Evolutionary conservation across 352 stramenopile genomes (phyloP), one percentile per base, ranked within the genome.

Genomic region (Pythium plurisporium): DNA sequence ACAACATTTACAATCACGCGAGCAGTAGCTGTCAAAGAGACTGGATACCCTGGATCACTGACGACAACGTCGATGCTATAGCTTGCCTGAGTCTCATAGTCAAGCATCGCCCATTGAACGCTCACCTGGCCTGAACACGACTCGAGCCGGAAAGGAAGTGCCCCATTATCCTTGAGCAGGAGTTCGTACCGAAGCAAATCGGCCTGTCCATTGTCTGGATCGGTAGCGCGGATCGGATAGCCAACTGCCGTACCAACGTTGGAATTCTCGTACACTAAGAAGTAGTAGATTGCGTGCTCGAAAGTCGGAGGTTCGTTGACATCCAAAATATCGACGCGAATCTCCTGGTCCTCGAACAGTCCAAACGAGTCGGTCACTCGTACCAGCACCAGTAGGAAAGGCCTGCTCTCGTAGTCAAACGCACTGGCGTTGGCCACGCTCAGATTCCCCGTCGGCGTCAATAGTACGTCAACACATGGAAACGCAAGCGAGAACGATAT

Each of bases 261-360:
- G 12, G 70, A 67, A 36, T 83, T 85, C 47, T 87, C 77, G 26
- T 59, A 54, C 1, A 85, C 60, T 15, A 42, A 60, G 31, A 87
- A 70, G 0, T 55, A 49, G 38, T 80, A 85, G 1, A 47, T 41
- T n/a, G 62, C 11, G 4, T 71, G 62, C 27, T 73, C 70, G 23
- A 85, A 85, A 23, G 41, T 12, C 26, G 77, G 77, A 9, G 77
- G 33, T 54, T 87, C 77, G 31, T 87, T 87, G 12, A 83, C 44
- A 51, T 87, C 70, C 14, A 70, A 17, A 20, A 87, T 25, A 14
- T 54, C 63, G 38, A 87, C 67, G 4, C 67, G 67, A 22, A 87
- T 55, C 10, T 85, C 64, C 5, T 58, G 57, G 31, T 82, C 72
- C 31, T 48, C 43, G 19, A 58, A 74, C 0, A 85, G 40, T 1